These are phyloP conservation scores for Ilyonectria mors-panacis DNA, from an alignment of 2,329 filamentous ascomycete genomes.

Conservation along the genomic window DNA sequence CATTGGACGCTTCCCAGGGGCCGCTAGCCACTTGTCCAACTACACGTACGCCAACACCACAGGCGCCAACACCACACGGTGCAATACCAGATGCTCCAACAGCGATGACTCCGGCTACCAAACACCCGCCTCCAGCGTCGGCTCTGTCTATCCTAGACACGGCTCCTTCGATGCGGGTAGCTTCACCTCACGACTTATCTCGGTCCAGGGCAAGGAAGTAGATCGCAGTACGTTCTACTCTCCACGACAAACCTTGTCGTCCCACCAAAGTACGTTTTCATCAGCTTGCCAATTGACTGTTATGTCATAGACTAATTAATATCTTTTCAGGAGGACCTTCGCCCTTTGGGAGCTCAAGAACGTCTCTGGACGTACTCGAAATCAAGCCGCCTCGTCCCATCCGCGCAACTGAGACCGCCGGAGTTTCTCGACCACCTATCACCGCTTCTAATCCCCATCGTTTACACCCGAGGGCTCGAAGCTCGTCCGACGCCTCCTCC, in stretches of 20 bases:
- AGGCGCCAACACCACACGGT: no score
- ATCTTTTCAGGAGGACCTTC: constrained; percentile 34
- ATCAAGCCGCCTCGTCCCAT: background rate
- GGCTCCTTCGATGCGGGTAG: constrained; percentile 48
- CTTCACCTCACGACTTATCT: constrained; percentile 43
- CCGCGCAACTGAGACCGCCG: constrained; percentile 8
- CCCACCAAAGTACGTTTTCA: constrained; percentile 54
- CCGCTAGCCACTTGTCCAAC: constrained; percentile 63
- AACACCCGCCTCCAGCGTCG: constrained; percentile 27
- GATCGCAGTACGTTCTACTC: constrained; percentile 52
- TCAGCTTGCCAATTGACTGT: constrained; percentile 34
- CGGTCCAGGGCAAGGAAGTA: constrained; percentile 62
- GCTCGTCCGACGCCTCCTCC: constrained; percentile 50
- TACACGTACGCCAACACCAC: constrained; percentile 60
- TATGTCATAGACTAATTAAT: constrained; percentile 34
- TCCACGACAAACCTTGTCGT: constrained; percentile 54
- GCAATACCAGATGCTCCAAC: constrained; percentile 54
- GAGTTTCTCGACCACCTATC: constrained; percentile 6
- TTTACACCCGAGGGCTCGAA: constrained; percentile 31
- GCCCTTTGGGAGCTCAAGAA: constrained; percentile 55
- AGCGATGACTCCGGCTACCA: constrained; percentile 49
- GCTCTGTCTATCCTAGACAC: constrained; percentile 24
- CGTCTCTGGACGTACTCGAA: constrained; percentile 59
- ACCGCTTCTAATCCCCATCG: constrained; percentile 22
- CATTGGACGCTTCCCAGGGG: constrained; percentile 60